Evolutionary conservation across 2,329 filamentous ascomycete species (phyloP).

Genomic region (Xylaria sp.): DNA sequence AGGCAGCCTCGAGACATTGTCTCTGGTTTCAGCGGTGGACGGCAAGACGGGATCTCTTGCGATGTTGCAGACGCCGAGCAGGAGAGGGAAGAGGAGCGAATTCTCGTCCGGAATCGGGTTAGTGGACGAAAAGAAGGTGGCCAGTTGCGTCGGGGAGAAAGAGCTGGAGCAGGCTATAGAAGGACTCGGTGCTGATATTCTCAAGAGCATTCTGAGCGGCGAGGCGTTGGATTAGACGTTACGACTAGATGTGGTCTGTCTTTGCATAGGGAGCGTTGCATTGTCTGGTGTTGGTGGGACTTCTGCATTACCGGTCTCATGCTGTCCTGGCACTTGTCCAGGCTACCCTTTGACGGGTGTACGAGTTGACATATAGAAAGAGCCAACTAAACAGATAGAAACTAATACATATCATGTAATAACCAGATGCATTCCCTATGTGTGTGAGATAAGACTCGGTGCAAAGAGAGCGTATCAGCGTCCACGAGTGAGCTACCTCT

Average conservation of each 20-base stretch:
- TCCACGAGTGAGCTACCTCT: too few species aligned
- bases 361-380: not conserved
- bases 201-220: conserved; percentile 64
- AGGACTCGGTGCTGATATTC: conserved; percentile 61
- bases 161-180: conserved; percentile 75
- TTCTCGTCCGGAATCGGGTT: conserved; percentile 50
- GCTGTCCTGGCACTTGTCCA: not conserved
- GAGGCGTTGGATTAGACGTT: conserved; percentile 56
- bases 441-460: too few species aligned
- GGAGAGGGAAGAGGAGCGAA: conserved; percentile 62
- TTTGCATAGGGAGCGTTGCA: conserved; percentile 31
- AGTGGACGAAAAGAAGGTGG: conserved; percentile 75
- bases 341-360: not conserved
- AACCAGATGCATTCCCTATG: too few species aligned
- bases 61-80: conserved; percentile 69
- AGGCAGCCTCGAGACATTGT: conserved; percentile 84
- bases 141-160: conserved; percentile 77
- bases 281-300: conserved; percentile 15
- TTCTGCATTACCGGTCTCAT: not conserved
- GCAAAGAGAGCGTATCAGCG: too few species aligned
- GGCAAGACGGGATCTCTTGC: conserved; percentile 70
- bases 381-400: not conserved
- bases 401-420: too few species aligned
- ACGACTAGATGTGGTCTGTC: conserved; percentile 41
- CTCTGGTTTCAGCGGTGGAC: conserved; percentile 72